A percentile compares a stretch with the other conserved stretches of the same genome.
These are phyloP conservation scores for Crepidotus variabilis DNA, from an alignment of 768 basidiomycete genomes.

Conservation along the genomic window DNA sequence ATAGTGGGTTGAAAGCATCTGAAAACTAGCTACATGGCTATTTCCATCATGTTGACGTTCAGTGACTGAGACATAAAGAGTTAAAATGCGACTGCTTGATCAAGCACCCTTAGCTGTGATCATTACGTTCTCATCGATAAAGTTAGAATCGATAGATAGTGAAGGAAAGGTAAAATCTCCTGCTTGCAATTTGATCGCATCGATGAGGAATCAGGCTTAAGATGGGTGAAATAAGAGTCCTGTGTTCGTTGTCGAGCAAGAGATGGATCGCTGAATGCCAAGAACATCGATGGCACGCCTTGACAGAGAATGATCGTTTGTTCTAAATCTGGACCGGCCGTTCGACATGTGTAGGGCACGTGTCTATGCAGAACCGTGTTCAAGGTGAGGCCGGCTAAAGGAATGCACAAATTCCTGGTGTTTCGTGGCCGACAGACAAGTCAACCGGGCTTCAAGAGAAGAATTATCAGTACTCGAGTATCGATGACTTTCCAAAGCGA, in stretches of 20 bases:
- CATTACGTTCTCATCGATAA: neutral
- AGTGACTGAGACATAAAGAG: no score
- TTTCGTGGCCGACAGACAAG: neutral
- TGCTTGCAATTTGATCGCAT: neutral
- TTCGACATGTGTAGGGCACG: slow-evolving; percentile 1
- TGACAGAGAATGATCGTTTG: neutral
- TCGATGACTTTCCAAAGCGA: neutral
- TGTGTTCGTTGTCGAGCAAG: no score
- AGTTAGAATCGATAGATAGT: neutral
- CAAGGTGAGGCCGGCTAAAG: neutral
- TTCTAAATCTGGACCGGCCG: neutral
- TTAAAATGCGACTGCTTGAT: no score
- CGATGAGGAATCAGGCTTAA: no score
- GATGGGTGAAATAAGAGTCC: no score
- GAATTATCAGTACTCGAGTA: neutral
- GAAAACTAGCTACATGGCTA: no score
- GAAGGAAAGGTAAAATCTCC: no score
- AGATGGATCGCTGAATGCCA: neutral
- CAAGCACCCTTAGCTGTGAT: neutral
- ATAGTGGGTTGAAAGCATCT: neutral
- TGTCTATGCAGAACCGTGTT: neutral
- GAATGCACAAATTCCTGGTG: neutral
- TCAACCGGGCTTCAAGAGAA: neutral
- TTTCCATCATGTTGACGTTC: no score
- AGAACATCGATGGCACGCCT: neutral